A percentile compares a stretch with the other conserved stretches of the same genome.
Evolutionary conservation across 345 rosid species (phyloP).

Genomic region (Euphorbia pulcherrima): DNA sequence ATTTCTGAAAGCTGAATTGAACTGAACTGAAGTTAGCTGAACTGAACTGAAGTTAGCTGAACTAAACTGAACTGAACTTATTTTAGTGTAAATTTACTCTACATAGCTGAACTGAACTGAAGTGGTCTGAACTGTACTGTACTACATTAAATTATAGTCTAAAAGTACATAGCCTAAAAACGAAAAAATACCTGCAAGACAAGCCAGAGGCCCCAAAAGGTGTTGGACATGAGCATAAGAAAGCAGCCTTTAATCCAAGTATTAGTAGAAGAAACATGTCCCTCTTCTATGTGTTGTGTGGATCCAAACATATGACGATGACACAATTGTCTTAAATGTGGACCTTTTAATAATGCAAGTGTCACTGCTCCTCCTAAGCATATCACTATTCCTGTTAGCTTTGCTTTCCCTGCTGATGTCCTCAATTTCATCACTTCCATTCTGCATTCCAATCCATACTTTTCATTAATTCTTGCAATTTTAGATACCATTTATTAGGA

Average conservation of each 20-base stretch:
- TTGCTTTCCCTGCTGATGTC: conserved; percentile 56
- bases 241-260: conserved; percentile 84
- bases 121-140: no score
- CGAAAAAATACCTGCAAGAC: conserved; percentile 61
- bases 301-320: conserved; percentile 32
- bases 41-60: no score
- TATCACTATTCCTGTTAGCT: conserved; percentile 54
- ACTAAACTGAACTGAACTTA: no score
- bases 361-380: conserved; percentile 64
- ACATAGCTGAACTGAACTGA: no score
- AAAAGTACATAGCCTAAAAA: no score
- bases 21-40: no score
- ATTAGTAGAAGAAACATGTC: conserved; percentile 37
- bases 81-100: no score
- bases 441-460: conserved; percentile 47
- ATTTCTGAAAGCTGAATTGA: no score
- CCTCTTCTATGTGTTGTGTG: conserved; percentile 9
- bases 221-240: conserved; percentile 70
- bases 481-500: no score
- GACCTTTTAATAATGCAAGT: conserved; percentile 77
- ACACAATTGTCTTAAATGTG: conserved; percentile 44
- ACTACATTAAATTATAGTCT: no score
- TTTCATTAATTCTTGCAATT: no score
- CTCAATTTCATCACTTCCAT: conserved; percentile 58
- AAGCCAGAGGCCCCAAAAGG: conserved; percentile 76